Base-by-base conservation (phyloP, 2,329 filamentous ascomycete species). In the Apiospora phragmitis region DNA sequence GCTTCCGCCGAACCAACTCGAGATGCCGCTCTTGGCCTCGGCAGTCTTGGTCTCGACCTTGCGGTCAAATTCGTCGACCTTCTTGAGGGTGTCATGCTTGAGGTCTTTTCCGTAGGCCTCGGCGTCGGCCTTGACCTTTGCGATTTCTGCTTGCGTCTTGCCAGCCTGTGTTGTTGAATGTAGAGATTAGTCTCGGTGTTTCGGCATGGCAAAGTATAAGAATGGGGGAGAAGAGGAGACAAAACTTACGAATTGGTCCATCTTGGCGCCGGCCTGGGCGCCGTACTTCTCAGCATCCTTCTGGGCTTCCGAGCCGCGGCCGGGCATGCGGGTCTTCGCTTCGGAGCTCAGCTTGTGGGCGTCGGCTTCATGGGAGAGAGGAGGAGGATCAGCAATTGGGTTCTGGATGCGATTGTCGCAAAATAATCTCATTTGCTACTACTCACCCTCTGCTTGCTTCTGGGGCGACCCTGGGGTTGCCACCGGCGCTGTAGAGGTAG, bases 401-500 rank as follows among this genome's bases (percentile, higher is more conserved):
- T 24, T 18, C 32, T 11, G 68, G 18, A 7, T 16, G 41, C 29
- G 7, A 12, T 51, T 8, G 35, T 29, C 29, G 47, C 29, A 14
- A 45, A 62, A 67, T 1, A 16, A 5, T 41, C 3, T 12, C 29
- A 24, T 16, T 1, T 6, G 42, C 38, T 41, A 51, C 24, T 32
- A 84, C 90, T 65, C 84, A 97, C 95, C 89, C 85, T 97, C 93
- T 75, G 93, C 88, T 81, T 96, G 87, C 86, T 95, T 93, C 87
- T 94, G 90, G n/a, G n/a, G 95, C 95, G 67, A 88, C 90, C 82
- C 92, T 93, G 68, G 94, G 87, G 81, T 90, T 89, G 71, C 95
- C 95, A 72, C 95, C 95, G 21, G 95, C 92, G 68, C 84, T 87
- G 87, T 97, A 99, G 73, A 98, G 88, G 86, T 98, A 98, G 87